These are phyloP conservation scores for Heliosperma pusillum DNA, from an alignment of 148 eudicot species.

Conservation along the genomic window DNA sequence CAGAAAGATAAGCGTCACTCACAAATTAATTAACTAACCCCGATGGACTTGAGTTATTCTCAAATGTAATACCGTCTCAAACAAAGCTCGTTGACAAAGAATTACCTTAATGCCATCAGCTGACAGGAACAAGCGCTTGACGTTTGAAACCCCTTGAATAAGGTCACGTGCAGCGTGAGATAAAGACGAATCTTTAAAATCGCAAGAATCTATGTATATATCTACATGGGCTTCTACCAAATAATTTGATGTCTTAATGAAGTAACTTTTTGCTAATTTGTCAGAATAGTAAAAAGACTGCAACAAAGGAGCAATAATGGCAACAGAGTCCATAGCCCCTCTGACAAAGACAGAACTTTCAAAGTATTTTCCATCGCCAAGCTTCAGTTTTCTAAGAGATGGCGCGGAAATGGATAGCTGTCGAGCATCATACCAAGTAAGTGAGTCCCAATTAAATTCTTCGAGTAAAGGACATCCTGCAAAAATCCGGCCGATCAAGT, in stretches of 20 bases:
- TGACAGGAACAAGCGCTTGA: conserved; percentile 8
- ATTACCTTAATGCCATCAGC: background rate
- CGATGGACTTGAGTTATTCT: no score
- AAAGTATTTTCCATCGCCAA: no score
- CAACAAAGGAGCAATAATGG: conserved; percentile 5
- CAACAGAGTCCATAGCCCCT: no score
- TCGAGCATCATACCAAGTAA: background rate
- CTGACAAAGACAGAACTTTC: no score
- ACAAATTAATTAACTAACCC: background rate
- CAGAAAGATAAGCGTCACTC: background rate
- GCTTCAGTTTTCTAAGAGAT: background rate
- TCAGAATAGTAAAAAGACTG: background rate
- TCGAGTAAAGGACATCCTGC: conserved; percentile 1
- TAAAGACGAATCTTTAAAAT: background rate
- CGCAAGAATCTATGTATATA: background rate
- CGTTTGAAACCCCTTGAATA: background rate
- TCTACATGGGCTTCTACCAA: conserved; percentile 8
- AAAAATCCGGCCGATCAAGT: background rate
- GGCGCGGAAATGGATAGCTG: background rate
- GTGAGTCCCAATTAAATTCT: background rate
- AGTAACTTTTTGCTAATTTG: background rate
- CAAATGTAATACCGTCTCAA: no score
- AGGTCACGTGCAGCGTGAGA: background rate
- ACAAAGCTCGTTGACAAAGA: background rate
- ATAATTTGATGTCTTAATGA: background rate